Evolutionary conservation across 345 rosid species (phyloP).

Genomic region (Physaria fendleri): DNA sequence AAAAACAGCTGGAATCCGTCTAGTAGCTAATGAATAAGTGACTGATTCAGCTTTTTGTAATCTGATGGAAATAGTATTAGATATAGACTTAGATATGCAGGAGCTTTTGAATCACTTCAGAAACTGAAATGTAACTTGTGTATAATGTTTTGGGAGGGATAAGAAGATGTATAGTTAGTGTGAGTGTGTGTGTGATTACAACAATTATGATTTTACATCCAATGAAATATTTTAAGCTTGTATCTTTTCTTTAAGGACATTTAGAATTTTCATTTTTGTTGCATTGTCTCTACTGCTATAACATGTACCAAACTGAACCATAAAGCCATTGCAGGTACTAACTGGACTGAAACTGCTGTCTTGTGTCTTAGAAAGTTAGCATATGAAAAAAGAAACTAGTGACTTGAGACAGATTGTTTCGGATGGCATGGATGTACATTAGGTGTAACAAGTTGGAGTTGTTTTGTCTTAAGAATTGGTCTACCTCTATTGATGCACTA

Average conservation of each 20-base stretch:
- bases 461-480: too few relatives aligned
- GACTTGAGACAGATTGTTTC: too few relatives aligned
- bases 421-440: too few relatives aligned
- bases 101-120: slow-evolving; percentile 19
- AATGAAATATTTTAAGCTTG: slow-evolving; percentile 3
- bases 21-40: background rate
- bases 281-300: too few relatives aligned
- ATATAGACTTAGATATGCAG: slow-evolving; percentile 6
- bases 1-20: background rate
- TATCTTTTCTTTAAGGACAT: background rate
- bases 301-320: too few relatives aligned
- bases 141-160: slow-evolving; percentile 13
- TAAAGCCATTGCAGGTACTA: too few relatives aligned
- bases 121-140: slow-evolving; percentile 20
- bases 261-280: too few relatives aligned
- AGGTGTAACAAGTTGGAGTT: too few relatives aligned
- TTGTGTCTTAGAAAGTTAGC: too few relatives aligned
- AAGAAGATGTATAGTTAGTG: slow-evolving; percentile 16
- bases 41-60: slow-evolving; percentile 6
- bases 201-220: slow-evolving; percentile 15
- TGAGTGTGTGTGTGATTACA: background rate
- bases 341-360: too few relatives aligned
- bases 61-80: slow-evolving; percentile 21
- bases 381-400: too few relatives aligned
- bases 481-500: too few relatives aligned